phyloP scores from a whole-genome alignment of 2,329 filamentous ascomycete species.

The Epichloe brachyelytri region DNA sequence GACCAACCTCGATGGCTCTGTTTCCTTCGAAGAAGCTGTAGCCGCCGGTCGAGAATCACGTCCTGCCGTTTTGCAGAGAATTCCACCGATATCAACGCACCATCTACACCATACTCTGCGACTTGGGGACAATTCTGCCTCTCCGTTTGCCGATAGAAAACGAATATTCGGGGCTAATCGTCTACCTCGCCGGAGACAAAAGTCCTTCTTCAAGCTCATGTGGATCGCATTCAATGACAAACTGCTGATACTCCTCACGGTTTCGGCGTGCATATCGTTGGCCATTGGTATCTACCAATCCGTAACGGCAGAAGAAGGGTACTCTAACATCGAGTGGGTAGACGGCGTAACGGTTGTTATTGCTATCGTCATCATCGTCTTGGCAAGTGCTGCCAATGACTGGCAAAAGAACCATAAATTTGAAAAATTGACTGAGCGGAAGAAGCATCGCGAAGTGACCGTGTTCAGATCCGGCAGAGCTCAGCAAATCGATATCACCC shows the following conservation, averaged over 20 bases:
- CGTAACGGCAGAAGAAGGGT: conserved; percentile 36
- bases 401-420: conserved; percentile 76
- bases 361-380: conserved; percentile 62
- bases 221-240: conserved; percentile 81
- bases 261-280: conserved; percentile 61
- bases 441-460: conserved; percentile 62
- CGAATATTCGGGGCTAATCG: conserved; percentile 56
- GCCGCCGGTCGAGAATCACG: conserved; percentile 23
- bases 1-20: conserved; percentile 26
- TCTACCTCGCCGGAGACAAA: conserved; percentile 46
- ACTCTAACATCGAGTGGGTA: conserved; percentile 60
- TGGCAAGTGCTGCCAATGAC: conserved; percentile 67
- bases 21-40: conserved; percentile 38
- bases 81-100: conserved; percentile 9
- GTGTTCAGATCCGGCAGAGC: conserved; percentile 63
- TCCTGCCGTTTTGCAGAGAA: conserved; percentile 11
- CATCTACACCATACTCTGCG: conserved; percentile 16
- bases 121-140: conserved; percentile 14
- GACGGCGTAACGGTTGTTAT: conserved; percentile 70
- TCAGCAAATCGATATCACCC: conserved; percentile 55
- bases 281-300: conserved; percentile 65
- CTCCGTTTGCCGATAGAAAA: conserved; percentile 42
- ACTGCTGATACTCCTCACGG: conserved; percentile 57
- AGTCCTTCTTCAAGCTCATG: conserved; percentile 50
- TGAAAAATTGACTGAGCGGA: conserved; percentile 67